Evolutionary conservation across 164 flowering plant genomes (phyloP), one percentile per base, ranked within the genome.

Genomic region (Umbilicus rupestris): DNA sequence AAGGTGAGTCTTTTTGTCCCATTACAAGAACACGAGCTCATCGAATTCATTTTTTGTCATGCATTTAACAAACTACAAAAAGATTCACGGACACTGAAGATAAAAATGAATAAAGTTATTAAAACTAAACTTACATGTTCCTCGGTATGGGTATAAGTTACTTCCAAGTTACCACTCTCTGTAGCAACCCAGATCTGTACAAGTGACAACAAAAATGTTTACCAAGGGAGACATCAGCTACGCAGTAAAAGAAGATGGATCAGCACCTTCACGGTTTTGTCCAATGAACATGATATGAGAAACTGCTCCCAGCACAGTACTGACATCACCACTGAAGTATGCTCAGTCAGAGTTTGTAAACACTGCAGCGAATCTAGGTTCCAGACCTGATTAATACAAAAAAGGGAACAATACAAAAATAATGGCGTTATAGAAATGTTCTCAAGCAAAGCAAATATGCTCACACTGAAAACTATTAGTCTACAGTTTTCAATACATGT

Each of bases 261-360:
- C 67, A 65, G 45, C 57, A 89, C 98, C 98, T 91, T 94, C 49
- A 94, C 75, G 44, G 97, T 89, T 74, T 79, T 67, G 74, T 95
- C 99, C 76, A 95, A 72, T 7, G 99, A 92, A 74, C 92, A 84
- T 26, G 97, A 88, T 50, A 95, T 68, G 47, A 95, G 86, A 71
- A 88, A 92, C 65, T 88, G 92, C 47, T 95, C 96, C 97, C 99
- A 91, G 71, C 96, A 94, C 39, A 94, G 83, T 72, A 94, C 80
- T 66, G 96, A 91, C 96, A 84, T 95, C 37, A 95, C 97, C 63
- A 85, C 97, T 28, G 85, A 76, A 11, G 81, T 83, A 69, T 92
- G 99, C 11, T 86, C 90, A 15, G 82, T 75, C 64, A 95, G 70
- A 45, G 85, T 88, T 70, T 95, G 96, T 50, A 89, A 55, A 66